A percentile compares a stretch with the other conserved stretches of the same genome.
Conservation (phyloP, 2,329 filamentous ascomycete genomes). For the Elsinoe batatas region DNA sequence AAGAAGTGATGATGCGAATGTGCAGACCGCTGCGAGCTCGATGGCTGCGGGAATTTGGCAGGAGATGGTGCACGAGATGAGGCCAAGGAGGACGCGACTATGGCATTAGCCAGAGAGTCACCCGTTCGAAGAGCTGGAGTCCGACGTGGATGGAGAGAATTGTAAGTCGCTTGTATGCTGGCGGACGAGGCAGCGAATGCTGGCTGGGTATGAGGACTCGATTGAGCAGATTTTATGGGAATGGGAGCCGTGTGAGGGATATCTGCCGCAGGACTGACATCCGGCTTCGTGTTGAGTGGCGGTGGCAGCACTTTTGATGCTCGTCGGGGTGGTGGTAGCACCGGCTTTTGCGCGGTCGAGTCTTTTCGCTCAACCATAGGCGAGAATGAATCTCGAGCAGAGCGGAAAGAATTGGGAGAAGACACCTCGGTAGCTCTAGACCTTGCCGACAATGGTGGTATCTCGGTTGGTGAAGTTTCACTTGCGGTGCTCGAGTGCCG, state of each 20-base stretch:
- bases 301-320: slow-evolving; percentile 25
- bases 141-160: slow-evolving; percentile 27
- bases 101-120: slow-evolving; percentile 60
- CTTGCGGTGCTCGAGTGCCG: not conserved
- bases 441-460: slow-evolving; percentile 1
- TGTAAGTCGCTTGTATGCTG: slow-evolving; percentile 25
- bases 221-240: slow-evolving; percentile 9
- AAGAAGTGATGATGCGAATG: slow-evolving; percentile 24
- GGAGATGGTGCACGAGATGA: slow-evolving; percentile 37
- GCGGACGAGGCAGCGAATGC: slow-evolving; percentile 10
- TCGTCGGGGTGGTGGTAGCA: slow-evolving; percentile 29
- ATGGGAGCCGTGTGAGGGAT: not conserved
- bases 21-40: slow-evolving; percentile 16
- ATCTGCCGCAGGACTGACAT: slow-evolving; percentile 8
- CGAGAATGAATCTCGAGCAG: slow-evolving; percentile 7
- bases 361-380: not conserved
- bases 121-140: slow-evolving; percentile 45
- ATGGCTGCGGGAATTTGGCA: slow-evolving; percentile 22
- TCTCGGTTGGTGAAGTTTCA: not conserved
- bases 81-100: slow-evolving; percentile 64
- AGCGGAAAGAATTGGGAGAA: slow-evolving; percentile 5
- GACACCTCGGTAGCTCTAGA: slow-evolving; percentile 1
- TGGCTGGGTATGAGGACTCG: slow-evolving; percentile 15
- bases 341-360: slow-evolving; percentile 21
- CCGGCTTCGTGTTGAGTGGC: slow-evolving; percentile 21